Base-by-base conservation (phyloP, 208 protist species). In the Tritrichomonas foetus region DNA sequence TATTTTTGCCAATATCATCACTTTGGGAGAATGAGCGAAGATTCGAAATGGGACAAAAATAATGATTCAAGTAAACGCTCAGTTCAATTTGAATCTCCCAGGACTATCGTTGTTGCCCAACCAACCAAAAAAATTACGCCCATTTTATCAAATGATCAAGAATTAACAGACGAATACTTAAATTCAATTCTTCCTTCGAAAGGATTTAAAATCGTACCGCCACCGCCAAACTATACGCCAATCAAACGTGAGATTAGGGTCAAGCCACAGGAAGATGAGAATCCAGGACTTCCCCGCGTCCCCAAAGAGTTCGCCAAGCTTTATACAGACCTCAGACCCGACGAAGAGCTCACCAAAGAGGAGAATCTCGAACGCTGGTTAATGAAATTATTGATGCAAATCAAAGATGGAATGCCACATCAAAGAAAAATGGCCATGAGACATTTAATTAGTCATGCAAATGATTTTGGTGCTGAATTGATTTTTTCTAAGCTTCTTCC, bases 321-420 rank as follows among this genome's bases (percentile, higher is more conserved):
- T 47, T 89, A 89, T 16, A 89, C 78, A 57, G 78, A 89, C 39
- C 33, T 22, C 9, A 25, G 78, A 33, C 78, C 78, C 11, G 78
- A 89, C 36, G 78, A 89, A 39, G 47, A 89, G 39, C 27, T 89
- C 1, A 89, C 69, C 0, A 13, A 14, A 16, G 93, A 95, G 3
- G 95, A 95, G 57, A 27, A 57, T 13, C n/a, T 72, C 33, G 95
- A 99, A 53, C 97, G 98, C 78, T 96, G 98, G 69, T 97, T 99
- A 78, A 99, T 99, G 97, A 98, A 98, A 94, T 97, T 99, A 97
- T 89, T 89, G 57, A 57, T 99, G 57, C 98, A 98, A 53, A 97
- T 99, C 74, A 99, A 99, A 95, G 99, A 99, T 96, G 99, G 99
- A 89, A 98, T 98, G 64, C 97, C 97, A 50, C 97, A 96, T 93